Conservation (phyloP, 805 yeast genomes). For the Candida gorgasii region DNA sequence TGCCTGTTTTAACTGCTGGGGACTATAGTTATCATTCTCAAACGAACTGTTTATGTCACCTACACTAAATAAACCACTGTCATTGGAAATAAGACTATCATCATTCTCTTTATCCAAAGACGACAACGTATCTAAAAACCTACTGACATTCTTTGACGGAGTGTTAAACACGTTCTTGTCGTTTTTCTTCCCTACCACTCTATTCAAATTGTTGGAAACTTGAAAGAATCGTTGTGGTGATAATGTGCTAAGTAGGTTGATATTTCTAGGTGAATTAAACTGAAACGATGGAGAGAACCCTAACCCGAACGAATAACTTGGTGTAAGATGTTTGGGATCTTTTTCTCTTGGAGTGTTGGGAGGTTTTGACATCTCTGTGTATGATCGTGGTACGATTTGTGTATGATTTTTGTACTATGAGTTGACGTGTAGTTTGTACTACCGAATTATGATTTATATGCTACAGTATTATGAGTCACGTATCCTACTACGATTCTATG, state of each 20-base stretch:
- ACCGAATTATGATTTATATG: too few relatives aligned
- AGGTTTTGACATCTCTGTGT: constrained; percentile 6
- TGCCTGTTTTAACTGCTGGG: too few relatives aligned
- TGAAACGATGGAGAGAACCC: constrained; percentile 47
- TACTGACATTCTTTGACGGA: constrained; percentile 12
- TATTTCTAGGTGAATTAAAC: constrained; percentile 35
- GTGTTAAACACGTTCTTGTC: constrained; percentile 13
- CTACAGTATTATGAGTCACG: too few relatives aligned
- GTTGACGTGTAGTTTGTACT: too few relatives aligned
- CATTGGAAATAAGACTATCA: constrained; percentile 4
- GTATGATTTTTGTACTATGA: not conserved
- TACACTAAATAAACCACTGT: constrained; percentile 8
- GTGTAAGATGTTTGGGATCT: constrained; percentile 18
- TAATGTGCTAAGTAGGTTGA: constrained; percentile 22
- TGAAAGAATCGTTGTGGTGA: constrained; percentile 39
- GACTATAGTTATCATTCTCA: constrained; percentile 6
- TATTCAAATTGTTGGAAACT: constrained; percentile 21
- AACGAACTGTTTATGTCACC: constrained; percentile 7
- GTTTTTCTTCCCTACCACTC: constrained; percentile 12
- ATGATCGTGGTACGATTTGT: too few relatives aligned
- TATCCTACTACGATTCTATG: too few relatives aligned
- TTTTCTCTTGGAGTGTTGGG: constrained; percentile 21
- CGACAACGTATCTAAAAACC: constrained; percentile 21
- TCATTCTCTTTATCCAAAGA: constrained; percentile 4
- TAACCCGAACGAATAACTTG: constrained; percentile 33